Evolutionary conservation across 1,284 basidiomycete species (phyloP).

Genomic region (Austroboletus novae-zelandiae): DNA sequence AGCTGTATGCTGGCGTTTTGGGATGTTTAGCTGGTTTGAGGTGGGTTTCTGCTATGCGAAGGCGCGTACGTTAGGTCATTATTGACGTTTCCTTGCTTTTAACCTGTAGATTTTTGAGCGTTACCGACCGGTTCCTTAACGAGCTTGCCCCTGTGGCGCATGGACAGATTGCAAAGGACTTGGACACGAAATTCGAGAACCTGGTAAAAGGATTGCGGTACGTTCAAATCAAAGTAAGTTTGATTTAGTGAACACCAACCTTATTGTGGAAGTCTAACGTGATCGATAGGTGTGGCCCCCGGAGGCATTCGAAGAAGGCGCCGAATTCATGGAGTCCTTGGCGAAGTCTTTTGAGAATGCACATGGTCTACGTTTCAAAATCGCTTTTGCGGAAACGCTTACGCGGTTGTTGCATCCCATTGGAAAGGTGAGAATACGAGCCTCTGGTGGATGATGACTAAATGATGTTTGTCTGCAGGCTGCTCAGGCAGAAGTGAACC

Average conservation of each 20-base stretch:
- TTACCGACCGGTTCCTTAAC: slow-evolving; percentile 81
- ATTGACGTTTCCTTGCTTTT: background rate
- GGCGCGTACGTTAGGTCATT: background rate
- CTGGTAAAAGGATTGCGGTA: slow-evolving; percentile 77
- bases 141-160: slow-evolving; percentile 75
- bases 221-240: slow-evolving; percentile 73
- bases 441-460: background rate
- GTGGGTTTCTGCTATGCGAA: slow-evolving; percentile 34
- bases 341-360: slow-evolving; percentile 83
- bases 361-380: slow-evolving; percentile 84
- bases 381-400: slow-evolving; percentile 83
- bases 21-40: slow-evolving; percentile 79
- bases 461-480: slow-evolving; percentile 47
- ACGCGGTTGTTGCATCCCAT: slow-evolving; percentile 84
- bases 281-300: slow-evolving; percentile 81
- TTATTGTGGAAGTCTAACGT: background rate
- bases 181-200: slow-evolving; percentile 79
- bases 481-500: slow-evolving; percentile 94
- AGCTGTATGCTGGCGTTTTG: slow-evolving; percentile 78
- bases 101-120: slow-evolving; percentile 70
- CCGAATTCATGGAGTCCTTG: slow-evolving; percentile 85
- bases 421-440: slow-evolving; percentile 60
- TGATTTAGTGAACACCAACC: background rate
- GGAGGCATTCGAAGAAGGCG: slow-evolving; percentile 90
- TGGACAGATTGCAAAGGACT: slow-evolving; percentile 75